Evolutionary conservation across 1,284 basidiomycete species (phyloP).

Genomic region (Moniliophthora roreri): DNA sequence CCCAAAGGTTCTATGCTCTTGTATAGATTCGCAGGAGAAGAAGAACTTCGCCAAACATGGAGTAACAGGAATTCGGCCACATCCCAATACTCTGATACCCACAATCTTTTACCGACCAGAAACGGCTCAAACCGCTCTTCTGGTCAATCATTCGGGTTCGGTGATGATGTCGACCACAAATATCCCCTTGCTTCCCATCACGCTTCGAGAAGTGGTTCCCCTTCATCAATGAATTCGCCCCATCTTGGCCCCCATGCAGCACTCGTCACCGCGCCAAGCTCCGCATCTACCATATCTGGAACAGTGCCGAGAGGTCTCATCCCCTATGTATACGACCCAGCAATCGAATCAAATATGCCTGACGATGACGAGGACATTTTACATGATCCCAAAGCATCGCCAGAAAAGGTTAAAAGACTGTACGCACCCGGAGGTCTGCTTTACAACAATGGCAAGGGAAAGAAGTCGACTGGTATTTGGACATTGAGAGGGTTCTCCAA

Average conservation of each 20-base stretch:
- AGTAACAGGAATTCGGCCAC: no score
- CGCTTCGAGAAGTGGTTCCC: constrained; percentile 11
- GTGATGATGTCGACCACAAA: no score
- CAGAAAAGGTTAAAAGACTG: constrained; percentile 20
- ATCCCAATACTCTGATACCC: no score
- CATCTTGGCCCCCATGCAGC: constrained; percentile 28
- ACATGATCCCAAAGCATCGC: constrained; percentile 50
- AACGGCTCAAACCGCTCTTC: no score
- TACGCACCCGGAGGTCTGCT: not conserved
- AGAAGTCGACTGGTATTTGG: constrained; percentile 35
- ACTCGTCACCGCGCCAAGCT: constrained; percentile 50
- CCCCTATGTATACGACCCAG: constrained; percentile 69
- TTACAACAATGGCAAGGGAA: constrained; percentile 4
- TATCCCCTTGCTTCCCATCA: no score
- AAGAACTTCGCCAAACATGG: constrained; percentile 20
- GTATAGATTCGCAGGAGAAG: constrained; percentile 56
- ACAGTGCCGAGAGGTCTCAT: constrained; percentile 45
- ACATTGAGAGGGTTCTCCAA: not conserved
- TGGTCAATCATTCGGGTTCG: no score
- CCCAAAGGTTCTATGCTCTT: constrained; percentile 59
- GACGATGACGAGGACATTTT: constrained; percentile 66
- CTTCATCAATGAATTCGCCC: constrained; percentile 30
- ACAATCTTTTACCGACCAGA: no score
- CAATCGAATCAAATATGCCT: constrained; percentile 52
- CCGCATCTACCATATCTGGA: constrained; percentile 25